Evolutionary conservation across 2,329 filamentous ascomycete genomes (phyloP), one percentile per base, ranked within the genome.

Genomic region (Elsinoe arachidis): DNA sequence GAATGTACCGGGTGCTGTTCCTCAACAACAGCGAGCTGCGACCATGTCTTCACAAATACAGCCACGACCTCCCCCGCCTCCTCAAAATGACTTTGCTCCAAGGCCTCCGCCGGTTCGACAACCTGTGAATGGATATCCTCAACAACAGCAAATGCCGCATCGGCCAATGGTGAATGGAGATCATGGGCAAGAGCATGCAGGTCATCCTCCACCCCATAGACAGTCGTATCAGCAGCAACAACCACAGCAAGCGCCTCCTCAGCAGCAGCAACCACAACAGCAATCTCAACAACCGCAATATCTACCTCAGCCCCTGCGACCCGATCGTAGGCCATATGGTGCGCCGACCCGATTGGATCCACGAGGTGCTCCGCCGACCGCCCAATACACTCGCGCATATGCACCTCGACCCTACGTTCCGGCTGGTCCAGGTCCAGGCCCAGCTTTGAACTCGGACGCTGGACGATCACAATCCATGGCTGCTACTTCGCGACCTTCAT

Each of bases 401-500:
- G 65, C 64, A 12, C 61, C 63, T 44, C 62, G 68, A 52, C 64
- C 67, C 10, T 67, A 65, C 57, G 58, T 61, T 6, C 63, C 63
- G 11, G 64, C 63, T n/a, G 62, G 63, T 6, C 63, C 65, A 21
- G 67, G 68, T 21, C 79, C 84, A 9, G 68, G 68, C 11, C 79
- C 83, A 11, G 88, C 90, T 44, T 73, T 95, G 73, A 93, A 93
- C 69, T 85, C 83, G 35, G 92, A 97, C 71, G 79, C 86, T 5
- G 95, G 90, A 73, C 84, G 93, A 59, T 95, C 93, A n/a, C 90
- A 96, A 66, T 97, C 92, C 34, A 84, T 99, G 68, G 92, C 90
- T 37, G 85, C 84, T 61, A 80, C 81, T 62, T 80, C 86, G 55
- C 83, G 90, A 61, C 89, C 87, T 35, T 83, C 83, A 60, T 82